phyloP scores from a whole-genome alignment of 2,329 filamentous ascomycete species.

The Coniochaeta ligniaria region DNA sequence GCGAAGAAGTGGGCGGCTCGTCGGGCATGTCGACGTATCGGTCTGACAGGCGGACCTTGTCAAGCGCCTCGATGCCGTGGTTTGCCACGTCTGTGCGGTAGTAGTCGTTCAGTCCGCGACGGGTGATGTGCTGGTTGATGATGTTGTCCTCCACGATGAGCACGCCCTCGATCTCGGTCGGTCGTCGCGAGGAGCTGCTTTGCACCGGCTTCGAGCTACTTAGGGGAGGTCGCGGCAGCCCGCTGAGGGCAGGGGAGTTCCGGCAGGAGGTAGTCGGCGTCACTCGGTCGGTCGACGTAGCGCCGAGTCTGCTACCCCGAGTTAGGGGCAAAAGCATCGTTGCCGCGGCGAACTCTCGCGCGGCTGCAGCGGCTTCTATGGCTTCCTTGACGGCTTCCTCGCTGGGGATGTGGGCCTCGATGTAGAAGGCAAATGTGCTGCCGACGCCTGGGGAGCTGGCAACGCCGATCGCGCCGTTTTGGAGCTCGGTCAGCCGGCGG shows the following conservation, averaged over 20 bases:
- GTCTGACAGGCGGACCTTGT: conserved; percentile 31
- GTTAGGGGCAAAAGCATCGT: not conserved
- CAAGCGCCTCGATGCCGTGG: conserved; percentile 48
- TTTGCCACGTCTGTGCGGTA: conserved; percentile 47
- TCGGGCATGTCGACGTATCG: conserved; percentile 9
- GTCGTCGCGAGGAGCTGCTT: conserved; percentile 5
- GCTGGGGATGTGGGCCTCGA: conserved; percentile 46
- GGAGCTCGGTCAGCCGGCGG: conserved; percentile 69
- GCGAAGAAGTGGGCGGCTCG: not conserved
- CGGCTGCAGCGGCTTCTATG: conserved; percentile 25
- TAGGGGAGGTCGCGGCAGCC: not conserved
- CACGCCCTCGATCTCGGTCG: conserved; percentile 28
- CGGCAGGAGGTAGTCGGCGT: not conserved
- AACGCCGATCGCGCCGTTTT: conserved; percentile 74
- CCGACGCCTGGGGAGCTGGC: conserved; percentile 61
- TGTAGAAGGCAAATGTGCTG: conserved; percentile 69
- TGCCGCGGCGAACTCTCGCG: conserved; percentile 17
- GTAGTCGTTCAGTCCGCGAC: conserved; percentile 42
- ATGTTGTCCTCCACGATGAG: conserved; percentile 55
- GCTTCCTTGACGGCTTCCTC: conserved; percentile 32
- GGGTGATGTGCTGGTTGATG: conserved; percentile 51
- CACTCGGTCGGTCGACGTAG: not conserved
- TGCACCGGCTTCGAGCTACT: not conserved
- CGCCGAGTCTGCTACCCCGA: not conserved
- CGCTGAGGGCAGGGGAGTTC: not conserved